Evolutionary conservation across 139 green algal species (phyloP), one percentile per base, ranked within the genome.

Genomic region (Coccomyxa sp.): DNA sequence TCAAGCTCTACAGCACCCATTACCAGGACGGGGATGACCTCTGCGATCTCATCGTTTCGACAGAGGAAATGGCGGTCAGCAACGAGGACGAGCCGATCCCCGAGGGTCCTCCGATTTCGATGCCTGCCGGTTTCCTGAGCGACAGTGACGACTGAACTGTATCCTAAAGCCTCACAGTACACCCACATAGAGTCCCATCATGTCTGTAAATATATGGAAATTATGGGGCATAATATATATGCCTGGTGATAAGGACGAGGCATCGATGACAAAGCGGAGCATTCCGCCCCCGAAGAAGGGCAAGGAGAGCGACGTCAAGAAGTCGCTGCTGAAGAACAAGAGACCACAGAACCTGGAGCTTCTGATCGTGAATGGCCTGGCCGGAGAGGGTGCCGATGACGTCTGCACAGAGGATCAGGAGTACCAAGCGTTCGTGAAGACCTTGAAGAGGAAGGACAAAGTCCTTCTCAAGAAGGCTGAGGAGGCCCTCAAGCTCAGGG

Each of bases 171-270:
- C 10, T 58, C 44, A 58, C 44, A 58, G 14, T 58, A 14, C 44
- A 58, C 14, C 44, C 44, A 58, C 44, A 58, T 58, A 58, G 44
- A 58, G 44, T 58, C 44, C 44, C 44, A 58, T 58, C 44, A 14
- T 58, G 44, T 14, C 44, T 58, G 44, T 58, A 58, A 58, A 58
- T 58, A 58, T 58, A 14, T 58, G 44, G 44, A 58, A 58, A 58
- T 58, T 58, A 58, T 58, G 44, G 44, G 44, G 44, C 44, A 58
- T 58, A 58, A 27, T 58, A 58, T 58, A 58, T 58, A 58, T 58
- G 44, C 14, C 44, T 58, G 44, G 44, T 58, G 44, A 58, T 58
- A 58, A 58, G 44, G 44, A 58, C 44, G 44, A 58, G 44, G 44
- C 44, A 58, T 58, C 44, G 44, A 58, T 58, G 44, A 58, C 44